Evolutionary conservation across 208 protist species (phyloP), one percentile per base, ranked within the genome.

Genomic region (Wallacemonas sp.): DNA sequence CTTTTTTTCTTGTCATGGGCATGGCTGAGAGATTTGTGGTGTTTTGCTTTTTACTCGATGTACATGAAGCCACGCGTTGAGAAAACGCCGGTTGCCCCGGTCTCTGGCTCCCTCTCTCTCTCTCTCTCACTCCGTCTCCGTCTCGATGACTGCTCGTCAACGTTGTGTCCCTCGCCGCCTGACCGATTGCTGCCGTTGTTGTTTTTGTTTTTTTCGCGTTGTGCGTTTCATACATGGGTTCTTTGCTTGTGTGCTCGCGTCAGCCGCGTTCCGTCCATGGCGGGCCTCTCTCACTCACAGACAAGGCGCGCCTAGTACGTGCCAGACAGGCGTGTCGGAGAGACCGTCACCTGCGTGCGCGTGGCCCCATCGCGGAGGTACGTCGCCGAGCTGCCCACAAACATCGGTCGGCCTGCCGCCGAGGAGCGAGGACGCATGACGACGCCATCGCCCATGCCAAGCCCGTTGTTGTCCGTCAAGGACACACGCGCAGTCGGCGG

Each of bases 291-390:
- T 16, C 36, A 41, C 36, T 16, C 36, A 41, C 36, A 41, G 36
- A 41, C 12, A 5, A 41, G 8, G 18, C 16, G 26, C 10, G 31
- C 10, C 20, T 23, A 65, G 50, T 50, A 39, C n/a, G 41, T 36
- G 23, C 39, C 32, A 12, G n/a, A 52, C 3, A 44, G 20, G 22
- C 75, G 70, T n/a, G 74, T 74, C 0, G 72, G 32, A 25, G 82
- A 69, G 20, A 90, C 65, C n/a, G 89, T 85, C 7, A 79, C 89
- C 39, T 74, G 78, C 1, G 89, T 95, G 23, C 72, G 48, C 39
- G 57, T 26, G 18, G 63, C 68, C 4, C 69, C 79, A 38, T 84
- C 84, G 63, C 68, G 79, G 33, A 78, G 67, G 36, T 77, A 86
- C 44, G 84, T 80, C 41, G 79, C 87, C 49, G 64, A 61, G 33